phyloP scores from a whole-genome alignment of 768 basidiomycete genomes.

The Exidia glandulosa region DNA sequence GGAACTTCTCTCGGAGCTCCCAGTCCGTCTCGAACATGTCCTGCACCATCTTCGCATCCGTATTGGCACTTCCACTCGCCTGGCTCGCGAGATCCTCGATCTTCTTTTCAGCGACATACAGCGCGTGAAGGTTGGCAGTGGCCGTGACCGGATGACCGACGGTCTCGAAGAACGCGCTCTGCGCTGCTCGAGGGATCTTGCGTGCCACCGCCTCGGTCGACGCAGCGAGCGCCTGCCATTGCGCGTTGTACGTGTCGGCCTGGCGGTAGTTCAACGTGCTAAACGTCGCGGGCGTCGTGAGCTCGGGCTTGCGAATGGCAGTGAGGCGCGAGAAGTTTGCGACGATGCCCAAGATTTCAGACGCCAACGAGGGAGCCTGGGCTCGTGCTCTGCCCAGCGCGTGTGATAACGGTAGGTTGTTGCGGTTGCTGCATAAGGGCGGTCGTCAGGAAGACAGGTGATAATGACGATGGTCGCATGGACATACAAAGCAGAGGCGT shows the following conservation, averaged over 20 bases:
- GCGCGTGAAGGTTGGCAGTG: conserved; percentile 42
- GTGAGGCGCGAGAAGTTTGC: conserved; percentile 46
- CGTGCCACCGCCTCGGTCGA: conserved; percentile 47
- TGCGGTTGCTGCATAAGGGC: conserved; percentile 32
- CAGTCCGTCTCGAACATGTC: conserved; percentile 50
- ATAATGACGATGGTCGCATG: background rate
- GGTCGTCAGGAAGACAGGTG: background rate
- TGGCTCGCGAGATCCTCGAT: conserved; percentile 56
- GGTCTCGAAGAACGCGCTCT: conserved; percentile 62
- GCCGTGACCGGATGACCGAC: conserved; percentile 56
- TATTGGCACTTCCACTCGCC: conserved; percentile 50
- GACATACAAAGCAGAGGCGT: conserved; percentile 33
- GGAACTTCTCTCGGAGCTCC: conserved; percentile 50
- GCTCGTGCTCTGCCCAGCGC: conserved; percentile 56
- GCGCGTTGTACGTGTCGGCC: conserved; percentile 46
- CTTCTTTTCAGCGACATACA: conserved; percentile 47
- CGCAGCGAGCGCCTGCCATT: conserved; percentile 37
- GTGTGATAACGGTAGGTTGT: conserved; percentile 45
- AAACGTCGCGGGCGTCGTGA: conserved; percentile 49
- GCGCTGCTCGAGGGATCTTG: conserved; percentile 30
- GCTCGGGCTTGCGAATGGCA: conserved; percentile 53
- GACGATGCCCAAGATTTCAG: conserved; percentile 39
- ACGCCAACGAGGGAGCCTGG: conserved; percentile 33
- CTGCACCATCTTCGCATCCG: conserved; percentile 42
- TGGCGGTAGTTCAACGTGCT: conserved; percentile 59